These are phyloP conservation scores for Boletus vinaceobasis DNA, from an alignment of 768 basidiomycete species.

Conservation along the genomic window DNA sequence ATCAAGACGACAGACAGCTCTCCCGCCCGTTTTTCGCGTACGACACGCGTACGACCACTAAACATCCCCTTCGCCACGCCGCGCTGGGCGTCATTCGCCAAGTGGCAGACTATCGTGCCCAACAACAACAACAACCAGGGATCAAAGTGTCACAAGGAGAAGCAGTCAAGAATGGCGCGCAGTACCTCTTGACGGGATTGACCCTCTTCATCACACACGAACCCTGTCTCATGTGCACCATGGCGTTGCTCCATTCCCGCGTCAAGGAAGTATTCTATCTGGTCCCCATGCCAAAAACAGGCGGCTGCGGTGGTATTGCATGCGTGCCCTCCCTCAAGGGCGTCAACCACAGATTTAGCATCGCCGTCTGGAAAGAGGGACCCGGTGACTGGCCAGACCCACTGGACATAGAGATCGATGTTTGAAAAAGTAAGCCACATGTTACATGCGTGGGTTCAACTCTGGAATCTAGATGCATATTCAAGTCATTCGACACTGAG, in stretches of 20 bases:
- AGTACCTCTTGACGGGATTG: constrained; percentile 84
- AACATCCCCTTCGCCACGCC: constrained; percentile 84
- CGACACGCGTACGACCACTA: constrained; percentile 67
- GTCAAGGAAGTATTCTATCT: constrained; percentile 83
- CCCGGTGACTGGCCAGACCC: not conserved
- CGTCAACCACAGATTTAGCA: constrained; percentile 85
- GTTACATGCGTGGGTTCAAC: not conserved
- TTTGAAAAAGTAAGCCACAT: constrained; percentile 14
- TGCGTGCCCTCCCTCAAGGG: constrained; percentile 80
- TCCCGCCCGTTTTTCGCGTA: constrained; percentile 46
- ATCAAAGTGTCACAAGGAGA: constrained; percentile 8
- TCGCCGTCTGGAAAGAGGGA: constrained; percentile 59
- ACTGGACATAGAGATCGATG: constrained; percentile 29
- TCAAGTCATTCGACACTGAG: not conserved
- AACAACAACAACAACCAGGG: not conserved
- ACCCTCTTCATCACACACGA: constrained; percentile 92
- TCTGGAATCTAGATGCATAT: not conserved
- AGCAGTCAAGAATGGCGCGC: constrained; percentile 54
- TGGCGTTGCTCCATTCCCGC: constrained; percentile 94
- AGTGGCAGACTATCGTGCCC: constrained; percentile 56
- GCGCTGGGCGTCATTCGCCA: constrained; percentile 70
- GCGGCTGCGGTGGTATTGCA: constrained; percentile 77
- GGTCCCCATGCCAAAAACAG: constrained; percentile 68
- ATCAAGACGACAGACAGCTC: constrained; percentile 30
- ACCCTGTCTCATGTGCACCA: constrained; percentile 96